Evolutionary conservation across 1,139 yeast species (phyloP).

Genomic region (Lodderomyces theae): DNA sequence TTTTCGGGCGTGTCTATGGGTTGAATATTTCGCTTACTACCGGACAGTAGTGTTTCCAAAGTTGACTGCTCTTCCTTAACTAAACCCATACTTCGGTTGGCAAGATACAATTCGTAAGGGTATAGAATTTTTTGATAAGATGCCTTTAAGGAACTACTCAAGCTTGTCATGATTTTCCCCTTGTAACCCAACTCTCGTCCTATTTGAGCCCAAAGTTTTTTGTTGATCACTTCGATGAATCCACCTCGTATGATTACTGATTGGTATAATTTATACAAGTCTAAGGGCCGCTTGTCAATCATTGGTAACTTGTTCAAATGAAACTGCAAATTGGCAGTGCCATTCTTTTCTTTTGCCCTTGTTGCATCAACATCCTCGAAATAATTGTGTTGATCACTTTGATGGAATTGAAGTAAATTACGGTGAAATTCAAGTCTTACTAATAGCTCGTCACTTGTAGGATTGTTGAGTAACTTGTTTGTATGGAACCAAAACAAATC

Average conservation of each 20-base stretch:
- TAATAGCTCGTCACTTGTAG: constrained; percentile 28
- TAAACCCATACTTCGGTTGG: constrained; percentile 10
- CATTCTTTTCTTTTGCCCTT: constrained; percentile 1
- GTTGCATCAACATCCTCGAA: constrained; percentile 7
- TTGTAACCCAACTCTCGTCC: constrained; percentile 77
- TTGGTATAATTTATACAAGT: constrained; percentile 49
- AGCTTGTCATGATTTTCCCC: constrained; percentile 56
- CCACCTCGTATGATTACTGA: constrained; percentile 61
- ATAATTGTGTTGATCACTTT: constrained; percentile 12
- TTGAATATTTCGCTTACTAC: constrained; percentile 13
- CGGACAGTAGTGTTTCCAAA: not conserved
- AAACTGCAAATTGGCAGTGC: constrained; percentile 3
- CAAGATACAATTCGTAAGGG: constrained; percentile 29
- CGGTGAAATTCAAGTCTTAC: constrained; percentile 31
- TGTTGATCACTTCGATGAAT: constrained; percentile 49
- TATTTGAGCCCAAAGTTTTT: constrained; percentile 61
- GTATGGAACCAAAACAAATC: constrained; percentile 18
- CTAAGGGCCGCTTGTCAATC: constrained; percentile 56
- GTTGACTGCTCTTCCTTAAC: constrained; percentile 12
- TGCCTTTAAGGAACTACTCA: constrained; percentile 64
- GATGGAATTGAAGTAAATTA: constrained; percentile 22
- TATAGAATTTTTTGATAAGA: constrained; percentile 45
- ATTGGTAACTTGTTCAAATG: constrained; percentile 38
- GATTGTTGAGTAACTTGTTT: constrained; percentile 22
- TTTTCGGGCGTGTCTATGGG: constrained; percentile 8